phyloP scores from a whole-genome alignment of 805 yeast genomes.

The Candida schatavii region DNA sequence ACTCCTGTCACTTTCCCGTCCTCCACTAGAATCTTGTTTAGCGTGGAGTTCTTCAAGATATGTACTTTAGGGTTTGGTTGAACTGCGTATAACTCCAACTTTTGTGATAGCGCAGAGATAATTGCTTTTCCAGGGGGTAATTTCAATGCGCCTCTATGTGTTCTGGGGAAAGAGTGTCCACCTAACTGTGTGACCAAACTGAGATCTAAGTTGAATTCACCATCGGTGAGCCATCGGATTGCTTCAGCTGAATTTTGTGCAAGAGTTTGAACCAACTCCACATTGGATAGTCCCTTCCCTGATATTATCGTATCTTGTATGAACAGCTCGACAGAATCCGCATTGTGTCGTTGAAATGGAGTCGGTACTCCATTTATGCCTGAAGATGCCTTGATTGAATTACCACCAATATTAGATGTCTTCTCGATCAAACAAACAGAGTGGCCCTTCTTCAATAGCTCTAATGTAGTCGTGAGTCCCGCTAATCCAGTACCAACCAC shows the following conservation, averaged over 20 bases:
- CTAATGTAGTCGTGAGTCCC: conserved; percentile 46
- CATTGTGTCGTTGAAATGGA: conserved; percentile 17
- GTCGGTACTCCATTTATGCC: conserved; percentile 52
- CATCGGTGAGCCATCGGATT: conserved; percentile 30
- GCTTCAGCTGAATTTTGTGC: conserved; percentile 27
- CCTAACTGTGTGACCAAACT: conserved; percentile 33
- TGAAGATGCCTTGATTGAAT: conserved; percentile 59
- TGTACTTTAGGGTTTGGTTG: conserved; percentile 20
- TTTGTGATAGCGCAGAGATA: conserved; percentile 42
- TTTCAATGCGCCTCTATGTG: conserved; percentile 39
- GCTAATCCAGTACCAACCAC: conserved; percentile 59
- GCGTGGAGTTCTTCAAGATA: conserved; percentile 13
- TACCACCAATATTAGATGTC: conserved; percentile 50
- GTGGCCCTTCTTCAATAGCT: conserved; percentile 32
- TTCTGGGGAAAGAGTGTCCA: conserved; percentile 39
- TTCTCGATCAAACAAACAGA: conserved; percentile 51
- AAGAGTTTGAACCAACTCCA: conserved; percentile 22
- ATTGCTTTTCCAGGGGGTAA: conserved; percentile 63
- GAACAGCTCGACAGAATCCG: conserved; percentile 27
- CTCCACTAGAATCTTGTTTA: conserved; percentile 19
- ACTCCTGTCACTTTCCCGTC: conserved; percentile 39
- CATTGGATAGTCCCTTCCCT: conserved; percentile 28
- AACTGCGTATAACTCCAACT: conserved; percentile 29
- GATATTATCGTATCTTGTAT: conserved; percentile 29
- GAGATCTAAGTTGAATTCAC: conserved; percentile 25